phyloP scores from a whole-genome alignment of 768 basidiomycete genomes.

The Collybiopsis luxurians region DNA sequence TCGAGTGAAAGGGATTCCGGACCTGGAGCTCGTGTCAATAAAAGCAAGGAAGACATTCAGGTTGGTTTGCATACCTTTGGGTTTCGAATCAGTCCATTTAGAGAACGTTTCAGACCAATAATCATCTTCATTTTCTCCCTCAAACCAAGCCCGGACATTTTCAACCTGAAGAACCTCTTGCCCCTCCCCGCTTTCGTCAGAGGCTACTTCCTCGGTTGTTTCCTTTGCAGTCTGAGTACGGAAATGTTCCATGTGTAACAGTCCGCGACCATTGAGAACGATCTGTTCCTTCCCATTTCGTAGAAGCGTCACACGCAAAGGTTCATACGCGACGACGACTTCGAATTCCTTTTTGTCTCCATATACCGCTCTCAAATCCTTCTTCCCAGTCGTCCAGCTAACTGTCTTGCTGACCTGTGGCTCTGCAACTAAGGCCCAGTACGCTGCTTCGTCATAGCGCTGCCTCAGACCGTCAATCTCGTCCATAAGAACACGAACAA shows the following conservation, averaged over 20 bases:
- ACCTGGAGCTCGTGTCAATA: slow-evolving; percentile 44
- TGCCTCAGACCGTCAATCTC: slow-evolving; percentile 76
- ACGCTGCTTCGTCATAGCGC: slow-evolving; percentile 89
- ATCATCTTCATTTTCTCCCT: slow-evolving; percentile 79
- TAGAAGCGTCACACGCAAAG: slow-evolving; percentile 71
- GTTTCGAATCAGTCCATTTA: slow-evolving; percentile 90
- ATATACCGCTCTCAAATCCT: slow-evolving; percentile 61
- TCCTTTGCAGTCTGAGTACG: slow-evolving; percentile 51
- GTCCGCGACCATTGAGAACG: slow-evolving; percentile 82
- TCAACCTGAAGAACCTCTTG: slow-evolving; percentile 53
- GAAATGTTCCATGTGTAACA: slow-evolving; percentile 99
- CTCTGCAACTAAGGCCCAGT: slow-evolving; percentile 81
- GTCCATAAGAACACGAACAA: slow-evolving; percentile 91
- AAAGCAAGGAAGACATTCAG: not conserved
- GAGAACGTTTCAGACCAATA: slow-evolving; percentile 89
- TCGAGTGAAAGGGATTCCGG: slow-evolving; percentile 94
- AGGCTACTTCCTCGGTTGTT: slow-evolving; percentile 36
- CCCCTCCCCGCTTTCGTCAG: slow-evolving; percentile 30
- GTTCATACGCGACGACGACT: slow-evolving; percentile 69
- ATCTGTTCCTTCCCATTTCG: slow-evolving; percentile 80
- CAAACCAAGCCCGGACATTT: slow-evolving; percentile 76
- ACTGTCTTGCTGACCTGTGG: slow-evolving; percentile 61
- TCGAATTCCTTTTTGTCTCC: slow-evolving; percentile 62
- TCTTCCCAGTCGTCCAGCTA: slow-evolving; percentile 65
- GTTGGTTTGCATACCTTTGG: slow-evolving; percentile 65